phyloP scores from a whole-genome alignment of 1,139 yeast genomes.

The Wickerhamomyces sp. region DNA sequence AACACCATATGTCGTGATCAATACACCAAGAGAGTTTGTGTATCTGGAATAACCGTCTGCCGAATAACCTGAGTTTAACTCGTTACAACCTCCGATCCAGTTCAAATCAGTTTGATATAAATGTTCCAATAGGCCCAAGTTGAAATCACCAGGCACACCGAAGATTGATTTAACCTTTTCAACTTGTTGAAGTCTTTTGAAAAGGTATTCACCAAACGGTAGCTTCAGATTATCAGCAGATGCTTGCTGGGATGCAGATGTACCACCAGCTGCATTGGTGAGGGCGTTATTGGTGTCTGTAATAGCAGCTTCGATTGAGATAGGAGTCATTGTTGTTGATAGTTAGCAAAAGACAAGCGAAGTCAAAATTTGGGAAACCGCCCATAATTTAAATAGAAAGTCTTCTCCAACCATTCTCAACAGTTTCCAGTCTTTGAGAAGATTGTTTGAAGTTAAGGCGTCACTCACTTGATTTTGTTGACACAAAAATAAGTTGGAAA shows the following conservation, averaged over 20 bases:
- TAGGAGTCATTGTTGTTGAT: constrained; percentile 4
- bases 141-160: constrained; percentile 56
- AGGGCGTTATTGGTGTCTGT: too few relatives aligned
- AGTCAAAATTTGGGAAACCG: too few relatives aligned
- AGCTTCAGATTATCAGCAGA: constrained; percentile 2
- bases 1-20: constrained; percentile 67
- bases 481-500: too few relatives aligned
- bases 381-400: too few relatives aligned
- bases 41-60: constrained; percentile 68
- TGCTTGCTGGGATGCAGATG: not conserved
- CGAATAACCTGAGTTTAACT: constrained; percentile 52
- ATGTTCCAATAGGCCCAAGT: constrained; percentile 49
- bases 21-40: constrained; percentile 50
- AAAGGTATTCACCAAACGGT: constrained; percentile 47
- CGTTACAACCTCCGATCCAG: constrained; percentile 52
- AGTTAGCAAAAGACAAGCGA: too few relatives aligned
- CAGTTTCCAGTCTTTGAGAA: too few relatives aligned
- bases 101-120: constrained; percentile 40
- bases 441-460: too few relatives aligned
- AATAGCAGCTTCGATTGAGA: constrained; percentile 1
- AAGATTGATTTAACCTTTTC: constrained; percentile 30
- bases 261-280: not conserved
- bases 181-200: constrained; percentile 42
- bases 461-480: too few relatives aligned
- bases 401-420: too few relatives aligned